Conservation (phyloP, 129 eudicot genomes). For the Lonicera japonica region DNA sequence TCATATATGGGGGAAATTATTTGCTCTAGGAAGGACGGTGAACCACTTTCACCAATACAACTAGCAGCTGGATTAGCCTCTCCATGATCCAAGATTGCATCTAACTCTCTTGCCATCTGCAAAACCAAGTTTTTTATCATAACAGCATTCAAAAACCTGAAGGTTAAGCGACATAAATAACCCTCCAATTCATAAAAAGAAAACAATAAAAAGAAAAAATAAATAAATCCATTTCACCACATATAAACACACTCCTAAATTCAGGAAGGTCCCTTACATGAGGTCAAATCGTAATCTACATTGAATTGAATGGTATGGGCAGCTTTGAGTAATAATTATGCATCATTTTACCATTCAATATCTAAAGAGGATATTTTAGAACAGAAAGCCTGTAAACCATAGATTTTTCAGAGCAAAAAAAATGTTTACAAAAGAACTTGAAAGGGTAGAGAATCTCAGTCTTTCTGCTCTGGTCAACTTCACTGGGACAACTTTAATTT, state of each 20-base stretch:
- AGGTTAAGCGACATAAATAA: neutral
- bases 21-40: conserved; percentile 66
- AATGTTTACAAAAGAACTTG: too few species aligned
- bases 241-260: too few species aligned
- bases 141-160: neutral
- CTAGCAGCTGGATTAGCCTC: conserved; percentile 61
- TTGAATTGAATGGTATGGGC: neutral
- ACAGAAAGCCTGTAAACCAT: too few species aligned
- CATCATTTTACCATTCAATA: neutral
- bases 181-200: neutral
- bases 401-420: too few species aligned
- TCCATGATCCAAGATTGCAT: conserved; percentile 84
- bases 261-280: neutral
- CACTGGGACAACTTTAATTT: neutral
- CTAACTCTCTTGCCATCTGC: conserved; percentile 98
- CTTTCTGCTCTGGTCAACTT: neutral
- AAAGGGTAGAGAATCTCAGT: too few species aligned
- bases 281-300: neutral
- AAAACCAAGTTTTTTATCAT: conserved; percentile 5
- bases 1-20: conserved; percentile 65
- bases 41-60: conserved; percentile 44
- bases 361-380: too few species aligned
- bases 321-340: neutral
- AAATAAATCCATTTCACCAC: too few species aligned
- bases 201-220: neutral